Base-by-base conservation (phyloP, 208 protist species). In the Polymyxa betae region DNA sequence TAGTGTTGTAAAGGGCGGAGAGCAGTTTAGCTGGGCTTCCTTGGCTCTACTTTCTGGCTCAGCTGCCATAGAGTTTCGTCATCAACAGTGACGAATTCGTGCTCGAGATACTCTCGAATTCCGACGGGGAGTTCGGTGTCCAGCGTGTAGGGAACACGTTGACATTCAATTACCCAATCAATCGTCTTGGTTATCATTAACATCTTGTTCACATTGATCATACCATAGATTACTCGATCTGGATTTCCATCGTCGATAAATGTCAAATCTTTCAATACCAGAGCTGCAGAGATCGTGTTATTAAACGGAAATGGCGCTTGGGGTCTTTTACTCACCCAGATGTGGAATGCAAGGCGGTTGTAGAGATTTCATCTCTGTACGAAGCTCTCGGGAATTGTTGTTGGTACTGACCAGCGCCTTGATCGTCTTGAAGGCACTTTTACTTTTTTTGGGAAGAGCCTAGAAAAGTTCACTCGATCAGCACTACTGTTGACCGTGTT, bases 191-290 rank as follows among this genome's bases (percentile, higher is more conserved):
- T n/a, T 43, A 82, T 82, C 35, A 82, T 82, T 5, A 12, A 5
- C 72, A 82, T 40, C n/a, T 82, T 82, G 16, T 82, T 5, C 35
- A 82, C 16, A n/a, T 82, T 82, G 35, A 82, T 43, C 72, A 82
- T 82, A 5, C 40, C 40, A n/a, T 82, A n/a, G 16, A 45, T 35
- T 5, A 45, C 35, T 5, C 5, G n/a, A 82, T 82, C 72, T n/a
- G 72, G 72, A 43, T 82, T 82, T 20, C 72, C 72, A 43, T 82
- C 72, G 16, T 35, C 72, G 72, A 82, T 82, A 43, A 82, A 82
- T n/a, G 72, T 82, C n/a, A 82, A 43, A 43, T 82, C 72, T 43
- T 82, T 5, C n/a, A 82, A 43, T 20, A 35, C n/a, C n/a, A 82
- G n/a, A 20, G 16, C 49, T 60, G 24, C 24, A 29, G 5, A 29